A percentile compares a stretch with the other conserved stretches of the same genome.
Evolutionary conservation across 176 grass and related monocot species (phyloP).

Genomic region (Ensete ventricosum): DNA sequence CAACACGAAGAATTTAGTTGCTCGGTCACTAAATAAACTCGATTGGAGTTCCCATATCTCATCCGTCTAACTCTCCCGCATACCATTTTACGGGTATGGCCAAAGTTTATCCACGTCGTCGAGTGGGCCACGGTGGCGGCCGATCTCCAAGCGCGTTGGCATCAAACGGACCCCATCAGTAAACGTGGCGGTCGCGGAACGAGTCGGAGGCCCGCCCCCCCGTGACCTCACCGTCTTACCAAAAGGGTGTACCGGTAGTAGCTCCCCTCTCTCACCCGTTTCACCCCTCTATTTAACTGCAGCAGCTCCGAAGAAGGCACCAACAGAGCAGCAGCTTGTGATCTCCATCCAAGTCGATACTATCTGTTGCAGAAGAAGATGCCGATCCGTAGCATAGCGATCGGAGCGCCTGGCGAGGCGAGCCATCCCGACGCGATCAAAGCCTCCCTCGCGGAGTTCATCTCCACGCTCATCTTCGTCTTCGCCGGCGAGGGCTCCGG

Average conservation of each 20-base stretch:
- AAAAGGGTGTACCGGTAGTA: not conserved
- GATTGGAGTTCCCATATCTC: too few relatives aligned
- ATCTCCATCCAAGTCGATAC: too few relatives aligned
- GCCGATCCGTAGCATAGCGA: conserved; percentile 52
- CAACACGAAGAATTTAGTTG: too few relatives aligned
- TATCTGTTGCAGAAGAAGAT: conserved; percentile 5
- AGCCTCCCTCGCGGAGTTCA: conserved; percentile 66
- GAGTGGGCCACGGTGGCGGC: not conserved
- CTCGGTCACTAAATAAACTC: too few relatives aligned
- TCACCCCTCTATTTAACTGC: conserved; percentile 11
- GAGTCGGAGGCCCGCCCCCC: not conserved
- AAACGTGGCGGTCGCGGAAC: not conserved
- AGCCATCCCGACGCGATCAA: conserved; percentile 37
- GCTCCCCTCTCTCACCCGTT: not conserved
- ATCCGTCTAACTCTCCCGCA: not conserved
- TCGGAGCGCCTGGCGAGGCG: conserved; percentile 49
- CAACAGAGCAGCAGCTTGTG: not conserved
- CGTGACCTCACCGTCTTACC: not conserved
- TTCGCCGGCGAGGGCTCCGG: conserved; percentile 68
- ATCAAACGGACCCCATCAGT: not conserved
- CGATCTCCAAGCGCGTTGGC: not conserved
- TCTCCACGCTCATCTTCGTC: conserved; percentile 86
- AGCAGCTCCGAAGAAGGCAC: not conserved
- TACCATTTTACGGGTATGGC: not conserved
- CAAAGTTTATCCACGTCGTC: not conserved